Evolutionary conservation across 2,329 filamentous ascomycete species (phyloP).

Genomic region (Fusarium succisae): DNA sequence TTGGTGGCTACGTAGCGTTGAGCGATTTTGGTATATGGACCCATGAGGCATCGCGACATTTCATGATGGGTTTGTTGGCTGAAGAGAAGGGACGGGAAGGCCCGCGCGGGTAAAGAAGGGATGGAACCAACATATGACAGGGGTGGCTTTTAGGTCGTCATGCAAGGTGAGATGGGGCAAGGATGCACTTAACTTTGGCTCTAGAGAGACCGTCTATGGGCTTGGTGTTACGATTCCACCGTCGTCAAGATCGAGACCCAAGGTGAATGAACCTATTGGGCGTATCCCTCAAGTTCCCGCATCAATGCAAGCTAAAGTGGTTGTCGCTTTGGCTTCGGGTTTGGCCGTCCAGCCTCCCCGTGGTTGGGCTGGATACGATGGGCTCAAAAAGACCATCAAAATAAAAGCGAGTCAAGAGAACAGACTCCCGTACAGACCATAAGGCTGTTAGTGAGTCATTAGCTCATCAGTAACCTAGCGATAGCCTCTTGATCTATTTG

Average conservation of each 20-base stretch:
- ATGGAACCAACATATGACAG: conserved; percentile 27
- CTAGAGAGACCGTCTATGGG: neutral
- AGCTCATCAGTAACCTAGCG: neutral
- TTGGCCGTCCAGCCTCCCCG: neutral
- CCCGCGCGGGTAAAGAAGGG: conserved; percentile 29
- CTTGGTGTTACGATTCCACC: neutral
- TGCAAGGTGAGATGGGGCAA: neutral
- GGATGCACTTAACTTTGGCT: neutral
- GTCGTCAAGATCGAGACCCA: neutral
- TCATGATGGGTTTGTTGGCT: neutral
- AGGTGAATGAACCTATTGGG: neutral
- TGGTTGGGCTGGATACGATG: neutral
- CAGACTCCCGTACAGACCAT: too few relatives aligned
- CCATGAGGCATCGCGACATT: conserved; percentile 6
- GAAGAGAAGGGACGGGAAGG: conserved; percentile 34
- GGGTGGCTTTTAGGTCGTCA: conserved; percentile 7
- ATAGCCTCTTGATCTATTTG: neutral
- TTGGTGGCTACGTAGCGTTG: neutral
- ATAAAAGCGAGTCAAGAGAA: neutral
- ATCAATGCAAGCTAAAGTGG: neutral
- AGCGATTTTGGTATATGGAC: neutral
- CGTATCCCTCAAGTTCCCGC: neutral
- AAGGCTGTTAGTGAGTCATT: neutral
- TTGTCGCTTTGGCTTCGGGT: neutral
- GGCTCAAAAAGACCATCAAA: neutral